Percentiles rank a stretch among this genome's conserved stretches.
Conservation (phyloP, 805 yeast species). For the Starmerella kuoi region DNA sequence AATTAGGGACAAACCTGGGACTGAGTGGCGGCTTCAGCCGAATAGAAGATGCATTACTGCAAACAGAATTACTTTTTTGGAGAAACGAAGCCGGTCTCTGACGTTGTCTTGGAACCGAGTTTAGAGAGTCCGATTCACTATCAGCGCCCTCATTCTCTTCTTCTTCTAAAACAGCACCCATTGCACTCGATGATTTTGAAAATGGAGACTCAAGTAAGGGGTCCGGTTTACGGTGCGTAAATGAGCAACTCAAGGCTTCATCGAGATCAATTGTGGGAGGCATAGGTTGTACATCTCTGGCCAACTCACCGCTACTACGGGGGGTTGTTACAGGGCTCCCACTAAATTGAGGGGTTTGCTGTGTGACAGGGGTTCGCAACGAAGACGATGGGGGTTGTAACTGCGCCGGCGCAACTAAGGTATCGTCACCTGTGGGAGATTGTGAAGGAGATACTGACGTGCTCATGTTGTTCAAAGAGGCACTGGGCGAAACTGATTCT, state of each 20-base stretch:
- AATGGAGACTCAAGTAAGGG: slow-evolving; percentile 22
- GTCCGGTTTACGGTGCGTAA: slow-evolving; percentile 15
- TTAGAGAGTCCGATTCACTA: slow-evolving; percentile 9
- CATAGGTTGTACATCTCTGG: slow-evolving; percentile 4
- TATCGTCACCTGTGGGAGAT: slow-evolving; percentile 2
- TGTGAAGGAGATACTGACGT: not conserved
- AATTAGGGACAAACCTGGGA: not conserved
- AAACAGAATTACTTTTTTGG: slow-evolving; percentile 10
- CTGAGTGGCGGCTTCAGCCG: not conserved
- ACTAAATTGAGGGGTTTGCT: not conserved
- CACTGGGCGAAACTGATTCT: not conserved
- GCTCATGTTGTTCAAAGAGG: not conserved
- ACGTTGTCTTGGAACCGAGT: slow-evolving; percentile 4
- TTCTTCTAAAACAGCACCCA: slow-evolving; percentile 24
- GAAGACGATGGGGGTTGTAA: not conserved
- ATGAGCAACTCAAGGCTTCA: slow-evolving; percentile 22
- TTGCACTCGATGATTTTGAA: slow-evolving; percentile 14
- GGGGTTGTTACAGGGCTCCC: slow-evolving; percentile 9
- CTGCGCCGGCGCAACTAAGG: slow-evolving; percentile 1
- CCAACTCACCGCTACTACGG: slow-evolving; percentile 9
- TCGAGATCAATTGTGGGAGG: slow-evolving; percentile 22
- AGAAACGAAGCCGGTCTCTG: slow-evolving; percentile 2
- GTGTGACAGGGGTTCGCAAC: not conserved
- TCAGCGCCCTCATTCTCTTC: slow-evolving; percentile 17
- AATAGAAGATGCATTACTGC: slow-evolving; percentile 3